These are phyloP conservation scores for Fusarium redolens DNA, from an alignment of 2,329 filamentous ascomycete species.

Conservation along the genomic window DNA sequence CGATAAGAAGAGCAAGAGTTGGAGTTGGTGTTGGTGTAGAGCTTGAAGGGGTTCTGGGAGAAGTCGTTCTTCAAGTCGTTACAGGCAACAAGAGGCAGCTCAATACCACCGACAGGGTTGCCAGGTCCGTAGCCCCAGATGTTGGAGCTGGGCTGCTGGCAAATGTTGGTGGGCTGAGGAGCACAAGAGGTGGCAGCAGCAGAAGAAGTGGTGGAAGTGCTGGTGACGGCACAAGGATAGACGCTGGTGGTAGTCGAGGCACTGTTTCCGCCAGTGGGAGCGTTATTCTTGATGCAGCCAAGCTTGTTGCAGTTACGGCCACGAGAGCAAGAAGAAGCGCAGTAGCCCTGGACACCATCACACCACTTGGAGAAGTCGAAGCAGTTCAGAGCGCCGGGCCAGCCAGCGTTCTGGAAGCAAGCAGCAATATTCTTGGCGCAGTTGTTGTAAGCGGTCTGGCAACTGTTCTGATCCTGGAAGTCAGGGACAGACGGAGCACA, in stretches of 20 bases:
- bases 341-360: constrained; percentile 58
- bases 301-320: constrained; percentile 55
- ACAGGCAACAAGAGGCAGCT: constrained; percentile 64
- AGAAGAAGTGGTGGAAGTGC: constrained; percentile 47
- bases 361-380: constrained; percentile 65
- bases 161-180: constrained; percentile 63
- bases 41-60: constrained; percentile 60
- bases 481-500: constrained; percentile 62
- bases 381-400: constrained; percentile 61
- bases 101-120: constrained; percentile 64
- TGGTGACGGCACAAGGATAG: constrained; percentile 48
- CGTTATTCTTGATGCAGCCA: constrained; percentile 56
- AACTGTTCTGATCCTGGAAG: constrained; percentile 57
- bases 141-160: constrained; percentile 64
- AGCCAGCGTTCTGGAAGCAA: constrained; percentile 64
- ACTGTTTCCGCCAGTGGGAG: constrained; percentile 51
- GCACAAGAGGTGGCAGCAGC: constrained; percentile 52
- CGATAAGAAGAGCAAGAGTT: constrained; percentile 58
- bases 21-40: constrained; percentile 60
- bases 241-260: constrained; percentile 52
- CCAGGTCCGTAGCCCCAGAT: constrained; percentile 75
- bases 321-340: constrained; percentile 50
- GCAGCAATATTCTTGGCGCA: constrained; percentile 61
- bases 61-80: constrained; percentile 62
- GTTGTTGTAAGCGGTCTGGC: constrained; percentile 56